Base-by-base conservation (phyloP, 2,329 filamentous ascomycete species). In the Juglanconis oblonga region DNA sequence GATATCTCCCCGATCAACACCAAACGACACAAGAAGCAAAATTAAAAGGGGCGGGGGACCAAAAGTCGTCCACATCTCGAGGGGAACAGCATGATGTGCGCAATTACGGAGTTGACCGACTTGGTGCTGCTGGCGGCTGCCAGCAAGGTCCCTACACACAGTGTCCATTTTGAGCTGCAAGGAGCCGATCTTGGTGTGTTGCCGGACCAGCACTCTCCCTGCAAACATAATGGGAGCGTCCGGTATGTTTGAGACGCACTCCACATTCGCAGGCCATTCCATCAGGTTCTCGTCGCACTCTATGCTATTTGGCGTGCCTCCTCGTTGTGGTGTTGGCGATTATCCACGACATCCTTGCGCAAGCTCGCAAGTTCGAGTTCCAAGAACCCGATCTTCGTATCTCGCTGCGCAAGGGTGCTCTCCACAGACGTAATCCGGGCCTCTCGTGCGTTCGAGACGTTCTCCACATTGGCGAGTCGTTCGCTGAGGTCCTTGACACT, bases 401-500 rank as follows among this genome's bases (percentile, higher is more conserved):
- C 55, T 17, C 55, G 47, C 31, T 57, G 55, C 35, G 55, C 42
- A 9, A 51, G 13, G 3, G 55, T 51, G 29, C 47, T 57, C 48
- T 57, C 55, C n/a, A 57, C 24, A 14, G 55, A 57, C 14, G 55
- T 24, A 4, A 57, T 47, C 4, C 55, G 57, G 14, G 57, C 52
- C 31, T 59, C 57, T 13, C 57, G 44, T 8, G 52, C 47, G n/a
- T 53, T 59, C n/a, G 51, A 48, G 36, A 44, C 35, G 24, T 55
- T 59, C 33, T 59, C 57, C 17, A 59, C 8, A 6, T 44, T 36
- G 24, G 36, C 71, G 17, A 81, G 70, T 53, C 75, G 75, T 38
- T 82, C 79, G 42, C 72, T 74, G 29, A 83, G 67, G 11, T 75
- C 71, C 58, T 79, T 78, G n/a, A 83, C 70, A 64, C 77, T 77